Evolutionary conservation across 306 rosid genomes (phyloP).

Genomic region (Hippophae tibetana): DNA sequence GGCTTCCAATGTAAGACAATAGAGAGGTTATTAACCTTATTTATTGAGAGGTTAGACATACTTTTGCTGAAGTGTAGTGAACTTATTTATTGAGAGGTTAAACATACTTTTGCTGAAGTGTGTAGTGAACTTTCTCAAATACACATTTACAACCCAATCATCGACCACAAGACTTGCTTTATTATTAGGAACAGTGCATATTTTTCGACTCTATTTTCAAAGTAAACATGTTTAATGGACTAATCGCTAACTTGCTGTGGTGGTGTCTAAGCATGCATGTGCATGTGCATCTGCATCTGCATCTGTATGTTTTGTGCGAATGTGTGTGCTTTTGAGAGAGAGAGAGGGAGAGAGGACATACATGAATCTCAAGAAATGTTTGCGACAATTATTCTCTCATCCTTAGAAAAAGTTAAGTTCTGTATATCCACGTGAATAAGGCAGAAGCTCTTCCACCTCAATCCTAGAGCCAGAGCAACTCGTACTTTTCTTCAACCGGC

Average conservation of each 20-base stretch:
- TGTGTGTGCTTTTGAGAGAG: constrained; percentile 3
- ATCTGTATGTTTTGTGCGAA: background rate
- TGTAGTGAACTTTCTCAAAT: too few relatives aligned
- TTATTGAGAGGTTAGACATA: background rate
- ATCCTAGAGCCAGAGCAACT: constrained; percentile 81
- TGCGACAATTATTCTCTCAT: constrained; percentile 27
- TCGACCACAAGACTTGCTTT: too few relatives aligned
- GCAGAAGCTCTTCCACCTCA: constrained; percentile 86
- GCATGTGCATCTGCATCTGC: background rate
- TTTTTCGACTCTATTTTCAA: too few relatives aligned
- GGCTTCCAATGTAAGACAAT: background rate
- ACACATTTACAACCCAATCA: too few relatives aligned
- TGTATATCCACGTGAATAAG: constrained; percentile 88
- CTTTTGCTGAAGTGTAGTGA: background rate
- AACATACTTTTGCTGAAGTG: too few relatives aligned
- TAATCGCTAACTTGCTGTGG: too few relatives aligned
- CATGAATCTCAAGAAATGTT: constrained; percentile 31
- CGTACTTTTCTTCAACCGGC: constrained; percentile 70
- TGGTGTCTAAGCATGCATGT: background rate
- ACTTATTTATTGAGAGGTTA: too few relatives aligned
- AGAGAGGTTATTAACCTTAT: background rate
- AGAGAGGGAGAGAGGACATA: constrained; percentile 29
- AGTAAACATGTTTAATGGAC: too few relatives aligned
- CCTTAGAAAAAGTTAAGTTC: constrained; percentile 85
- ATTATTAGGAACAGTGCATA: too few relatives aligned